These are phyloP conservation scores for Nemania serpens DNA, from an alignment of 2,329 filamentous ascomycete genomes.

Conservation along the genomic window DNA sequence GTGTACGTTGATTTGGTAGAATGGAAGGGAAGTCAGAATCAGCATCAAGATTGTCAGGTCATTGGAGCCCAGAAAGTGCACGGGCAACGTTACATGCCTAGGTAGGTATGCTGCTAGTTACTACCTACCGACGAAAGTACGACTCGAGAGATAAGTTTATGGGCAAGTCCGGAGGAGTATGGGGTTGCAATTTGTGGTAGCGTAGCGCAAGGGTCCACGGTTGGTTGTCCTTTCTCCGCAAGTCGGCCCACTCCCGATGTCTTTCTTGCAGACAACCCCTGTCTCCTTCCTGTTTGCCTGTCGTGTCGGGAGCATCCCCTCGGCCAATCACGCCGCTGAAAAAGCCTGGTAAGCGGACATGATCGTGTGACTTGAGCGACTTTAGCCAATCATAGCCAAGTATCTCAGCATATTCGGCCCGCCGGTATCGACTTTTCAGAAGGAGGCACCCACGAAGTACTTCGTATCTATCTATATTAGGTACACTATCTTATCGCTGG, in stretches of 20 bases:
- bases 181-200: neutral
- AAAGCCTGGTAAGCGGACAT: constrained; percentile 10
- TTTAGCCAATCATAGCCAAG: constrained; percentile 30
- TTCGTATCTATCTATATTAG: too few species aligned
- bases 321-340: constrained; percentile 28
- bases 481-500: neutral
- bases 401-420: constrained; percentile 35
- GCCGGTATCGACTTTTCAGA: constrained; percentile 35
- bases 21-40: neutral
- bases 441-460: too few species aligned
- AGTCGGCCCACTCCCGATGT: constrained; percentile 12
- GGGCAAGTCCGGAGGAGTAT: neutral
- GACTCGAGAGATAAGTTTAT: neutral
- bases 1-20: neutral
- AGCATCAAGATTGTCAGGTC: neutral
- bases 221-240: constrained; percentile 10
- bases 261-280: constrained; percentile 5
- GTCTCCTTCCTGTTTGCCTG: constrained; percentile 30
- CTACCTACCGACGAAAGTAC: too few species aligned
- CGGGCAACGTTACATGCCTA: constrained; percentile 39
- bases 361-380: constrained; percentile 26
- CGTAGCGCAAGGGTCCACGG: neutral
- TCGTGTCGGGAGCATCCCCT: constrained; percentile 12
- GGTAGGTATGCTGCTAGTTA: neutral
- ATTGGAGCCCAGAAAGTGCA: neutral